phyloP scores from a whole-genome alignment of 2,329 filamentous ascomycete genomes.

The Pseudocercospora macadamiae region DNA sequence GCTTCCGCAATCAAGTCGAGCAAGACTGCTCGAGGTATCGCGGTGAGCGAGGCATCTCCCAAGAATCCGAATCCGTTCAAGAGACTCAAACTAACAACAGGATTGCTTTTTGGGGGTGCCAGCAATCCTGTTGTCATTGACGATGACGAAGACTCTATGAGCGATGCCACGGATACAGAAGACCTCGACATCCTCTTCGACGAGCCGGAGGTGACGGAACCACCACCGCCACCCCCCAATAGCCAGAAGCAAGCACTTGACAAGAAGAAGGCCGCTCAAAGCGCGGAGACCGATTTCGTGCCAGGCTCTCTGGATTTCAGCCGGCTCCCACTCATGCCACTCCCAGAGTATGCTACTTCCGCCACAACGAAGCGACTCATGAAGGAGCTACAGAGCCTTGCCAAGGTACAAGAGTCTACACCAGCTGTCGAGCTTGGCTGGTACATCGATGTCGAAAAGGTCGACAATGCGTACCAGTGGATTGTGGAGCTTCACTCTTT shows the following conservation, averaged over 20 bases:
- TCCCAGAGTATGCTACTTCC: constrained; percentile 66
- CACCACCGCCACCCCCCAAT: not conserved
- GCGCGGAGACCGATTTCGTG: constrained; percentile 61
- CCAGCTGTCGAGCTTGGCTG: constrained; percentile 73
- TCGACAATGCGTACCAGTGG: constrained; percentile 85
- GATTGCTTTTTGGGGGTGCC: constrained; percentile 26
- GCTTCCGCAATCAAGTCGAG: constrained; percentile 55
- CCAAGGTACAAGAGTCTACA: constrained; percentile 65
- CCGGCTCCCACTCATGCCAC: constrained; percentile 65
- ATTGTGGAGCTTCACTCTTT: constrained; percentile 89
- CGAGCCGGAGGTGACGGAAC: constrained; percentile 24
- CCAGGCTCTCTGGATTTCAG: constrained; percentile 67
- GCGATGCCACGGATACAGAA: constrained; percentile 54
- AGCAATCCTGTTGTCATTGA: constrained; percentile 44
- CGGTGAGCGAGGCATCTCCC: constrained; percentile 8
- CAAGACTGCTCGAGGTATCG: constrained; percentile 30
- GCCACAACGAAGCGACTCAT: constrained; percentile 65
- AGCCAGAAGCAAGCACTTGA: constrained; percentile 2
- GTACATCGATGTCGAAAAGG: constrained; percentile 71
- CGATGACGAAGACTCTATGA: constrained; percentile 46
- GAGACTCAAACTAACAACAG: constrained; percentile 28
- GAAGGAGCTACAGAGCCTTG: constrained; percentile 65
- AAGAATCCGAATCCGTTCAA: constrained; percentile 20
- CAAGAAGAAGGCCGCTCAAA: not conserved
- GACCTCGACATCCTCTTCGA: constrained; percentile 49